Conservation (phyloP, 2,329 filamentous ascomycete genomes). For the Aspergillus sp. region DNA sequence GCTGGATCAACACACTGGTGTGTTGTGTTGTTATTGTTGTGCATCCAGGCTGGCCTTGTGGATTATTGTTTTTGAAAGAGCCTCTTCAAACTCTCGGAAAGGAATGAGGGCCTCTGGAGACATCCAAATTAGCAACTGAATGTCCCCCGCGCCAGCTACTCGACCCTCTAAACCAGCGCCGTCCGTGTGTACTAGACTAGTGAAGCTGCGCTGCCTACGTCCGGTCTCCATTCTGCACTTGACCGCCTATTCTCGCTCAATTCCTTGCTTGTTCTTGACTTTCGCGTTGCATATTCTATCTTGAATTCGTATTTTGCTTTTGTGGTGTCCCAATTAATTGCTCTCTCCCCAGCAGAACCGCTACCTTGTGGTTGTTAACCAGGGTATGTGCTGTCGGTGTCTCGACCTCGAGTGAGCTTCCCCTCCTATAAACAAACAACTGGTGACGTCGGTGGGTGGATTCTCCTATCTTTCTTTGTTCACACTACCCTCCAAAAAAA, state of each 20-base stretch:
- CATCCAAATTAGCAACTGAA: neutral
- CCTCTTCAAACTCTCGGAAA: neutral
- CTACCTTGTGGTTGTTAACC: neutral
- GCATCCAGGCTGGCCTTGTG: neutral
- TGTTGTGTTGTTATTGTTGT: neutral
- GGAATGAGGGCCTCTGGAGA: neutral
- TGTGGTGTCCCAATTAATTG: neutral
- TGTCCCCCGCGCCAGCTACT: neutral
- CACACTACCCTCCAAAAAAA: constrained; percentile 6
- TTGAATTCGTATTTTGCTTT: constrained; percentile 1
- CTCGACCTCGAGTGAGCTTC: constrained; percentile 7
- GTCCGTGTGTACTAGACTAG: neutral
- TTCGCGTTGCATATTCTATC: neutral
- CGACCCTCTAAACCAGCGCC: neutral
- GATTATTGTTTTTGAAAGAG: neutral
- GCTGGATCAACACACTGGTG: neutral
- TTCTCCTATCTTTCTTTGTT: neutral
- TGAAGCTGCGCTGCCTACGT: constrained; percentile 1
- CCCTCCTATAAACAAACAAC: constrained; percentile 18
- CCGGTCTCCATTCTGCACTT: constrained; percentile 12
- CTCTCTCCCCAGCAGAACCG: neutral
- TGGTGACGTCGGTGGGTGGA: constrained; percentile 18
- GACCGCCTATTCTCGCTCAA: constrained; percentile 18
- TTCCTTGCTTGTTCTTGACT: constrained; percentile 7
- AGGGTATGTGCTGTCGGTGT: constrained; percentile 9